A percentile compares a stretch with the other conserved stretches of the same genome.
Evolutionary conservation across 495 filamentous ascomycete genomes (phyloP).

Genomic region (Penicillium roqueforti): DNA sequence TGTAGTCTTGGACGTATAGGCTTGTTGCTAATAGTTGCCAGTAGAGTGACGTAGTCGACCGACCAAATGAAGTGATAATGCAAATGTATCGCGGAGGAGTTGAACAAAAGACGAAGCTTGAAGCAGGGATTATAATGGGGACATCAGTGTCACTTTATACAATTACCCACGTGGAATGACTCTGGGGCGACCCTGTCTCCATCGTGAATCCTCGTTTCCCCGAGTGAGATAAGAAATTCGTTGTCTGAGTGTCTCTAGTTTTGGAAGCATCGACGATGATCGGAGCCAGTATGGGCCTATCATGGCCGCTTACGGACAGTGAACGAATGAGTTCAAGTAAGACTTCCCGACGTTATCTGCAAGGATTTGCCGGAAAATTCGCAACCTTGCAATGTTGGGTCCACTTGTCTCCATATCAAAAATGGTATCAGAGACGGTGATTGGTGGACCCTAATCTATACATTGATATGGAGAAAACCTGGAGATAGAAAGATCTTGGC

Average conservation of each 20-base stretch:
- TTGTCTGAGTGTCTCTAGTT: not conserved
- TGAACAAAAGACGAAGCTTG: not conserved
- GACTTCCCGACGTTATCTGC: conserved; percentile 14
- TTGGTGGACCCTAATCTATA: conserved; percentile 14
- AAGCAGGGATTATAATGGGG: not conserved
- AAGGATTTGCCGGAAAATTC: conserved; percentile 17
- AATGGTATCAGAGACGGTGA: not conserved
- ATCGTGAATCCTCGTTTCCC: not conserved
- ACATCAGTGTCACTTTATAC: not conserved
- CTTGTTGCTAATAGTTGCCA: not conserved
- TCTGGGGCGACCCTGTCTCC: not conserved
- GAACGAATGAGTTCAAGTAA: conserved; percentile 28
- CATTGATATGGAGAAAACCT: conserved; percentile 23
- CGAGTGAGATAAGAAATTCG: not conserved
- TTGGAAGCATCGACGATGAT: not conserved
- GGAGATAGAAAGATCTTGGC: conserved; percentile 11
- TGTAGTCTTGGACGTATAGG: not conserved
- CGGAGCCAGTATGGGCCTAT: conserved; percentile 7
- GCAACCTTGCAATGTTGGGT: not conserved
- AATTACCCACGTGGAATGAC: not conserved
- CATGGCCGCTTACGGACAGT: conserved; percentile 9
- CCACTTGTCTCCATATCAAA: not conserved
- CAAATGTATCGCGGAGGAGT: not conserved
- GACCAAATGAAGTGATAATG: no score
- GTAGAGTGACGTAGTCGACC: not conserved